These are phyloP conservation scores for Castanea sativa DNA, from an alignment of 306 rosid genomes.

Conservation along the genomic window DNA sequence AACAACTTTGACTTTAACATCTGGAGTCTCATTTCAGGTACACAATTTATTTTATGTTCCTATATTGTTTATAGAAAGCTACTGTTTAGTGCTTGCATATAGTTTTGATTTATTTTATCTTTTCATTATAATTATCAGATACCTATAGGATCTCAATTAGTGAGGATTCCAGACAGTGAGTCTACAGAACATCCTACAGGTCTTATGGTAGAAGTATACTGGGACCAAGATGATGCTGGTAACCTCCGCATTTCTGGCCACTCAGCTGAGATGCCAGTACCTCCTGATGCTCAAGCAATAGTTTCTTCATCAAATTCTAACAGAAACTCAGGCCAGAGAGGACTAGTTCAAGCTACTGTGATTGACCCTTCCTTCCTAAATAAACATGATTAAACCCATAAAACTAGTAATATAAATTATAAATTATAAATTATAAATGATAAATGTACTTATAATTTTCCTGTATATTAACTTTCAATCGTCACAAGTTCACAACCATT, in stretches of 20 bases:
- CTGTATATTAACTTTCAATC: no score
- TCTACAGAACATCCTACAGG: slow-evolving; percentile 61
- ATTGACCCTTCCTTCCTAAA: slow-evolving; percentile 32
- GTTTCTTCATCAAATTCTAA: slow-evolving; percentile 25
- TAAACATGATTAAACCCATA: no score
- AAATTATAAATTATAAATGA: no score
- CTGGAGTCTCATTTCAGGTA: slow-evolving; percentile 58
- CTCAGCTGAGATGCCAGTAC: slow-evolving; percentile 50
- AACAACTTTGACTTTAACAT: slow-evolving; percentile 56
- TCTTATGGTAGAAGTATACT: slow-evolving; percentile 70
- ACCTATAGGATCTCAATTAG: slow-evolving; percentile 69
- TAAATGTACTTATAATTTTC: no score
- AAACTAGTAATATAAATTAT: no score
- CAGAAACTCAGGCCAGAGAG: slow-evolving; percentile 19
- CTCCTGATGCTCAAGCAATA: slow-evolving; percentile 32
- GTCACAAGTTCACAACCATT: no score
- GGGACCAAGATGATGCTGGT: slow-evolving; percentile 87
- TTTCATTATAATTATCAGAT: slow-evolving; percentile 37
- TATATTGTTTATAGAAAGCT: background rate
- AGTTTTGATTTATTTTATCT: no score
- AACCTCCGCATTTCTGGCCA: slow-evolving; percentile 64
- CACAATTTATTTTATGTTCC: slow-evolving; percentile 6
- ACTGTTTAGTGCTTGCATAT: no score
- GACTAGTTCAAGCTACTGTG: slow-evolving; percentile 44
- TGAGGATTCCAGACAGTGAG: slow-evolving; percentile 77